Percentiles rank a stretch among this genome's conserved stretches.
Conservation (phyloP, 78 protist genomes). For the Pelomyxa schiedti region DNA sequence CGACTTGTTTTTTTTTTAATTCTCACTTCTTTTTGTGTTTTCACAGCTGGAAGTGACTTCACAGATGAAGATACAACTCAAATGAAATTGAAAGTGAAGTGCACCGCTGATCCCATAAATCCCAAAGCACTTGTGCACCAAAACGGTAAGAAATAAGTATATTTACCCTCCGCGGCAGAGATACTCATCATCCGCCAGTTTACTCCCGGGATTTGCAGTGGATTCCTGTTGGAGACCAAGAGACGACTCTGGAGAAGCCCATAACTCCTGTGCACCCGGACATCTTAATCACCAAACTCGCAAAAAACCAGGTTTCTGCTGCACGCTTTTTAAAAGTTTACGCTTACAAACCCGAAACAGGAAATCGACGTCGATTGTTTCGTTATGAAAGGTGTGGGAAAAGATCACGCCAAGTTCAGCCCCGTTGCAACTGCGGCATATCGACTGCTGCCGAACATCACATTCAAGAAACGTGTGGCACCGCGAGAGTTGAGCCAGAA, state of each 20-base stretch:
- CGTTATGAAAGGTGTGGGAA: constrained; percentile 75
- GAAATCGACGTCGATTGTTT: constrained; percentile 31
- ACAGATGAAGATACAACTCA: constrained; percentile 49
- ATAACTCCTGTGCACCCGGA: constrained; percentile 65
- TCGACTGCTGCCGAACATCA: constrained; percentile 70
- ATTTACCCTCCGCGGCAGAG: too few species aligned
- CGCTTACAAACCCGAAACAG: background rate
- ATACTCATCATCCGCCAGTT: too few species aligned
- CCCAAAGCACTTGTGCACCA: constrained; percentile 6
- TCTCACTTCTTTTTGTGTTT: too few species aligned
- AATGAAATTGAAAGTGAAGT: constrained; percentile 38
- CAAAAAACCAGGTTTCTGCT: constrained; percentile 59
- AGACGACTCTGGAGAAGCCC: constrained; percentile 19
- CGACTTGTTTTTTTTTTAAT: too few species aligned
- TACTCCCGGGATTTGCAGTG: constrained; percentile 49
- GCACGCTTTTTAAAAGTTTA: background rate
- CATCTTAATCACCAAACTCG: constrained; percentile 74
- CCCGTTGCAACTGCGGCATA: constrained; percentile 92
- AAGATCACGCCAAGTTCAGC: constrained; percentile 89
- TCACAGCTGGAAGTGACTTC: too few species aligned
- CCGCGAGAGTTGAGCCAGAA: constrained; percentile 41
- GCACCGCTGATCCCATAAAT: constrained; percentile 30
- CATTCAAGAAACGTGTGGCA: constrained; percentile 30
- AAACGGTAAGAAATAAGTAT: too few species aligned
- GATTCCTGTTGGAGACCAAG: constrained; percentile 72